Evolutionary conservation across 2,329 filamentous ascomycete species (phyloP).

Genomic region (Fusarium annulatum): DNA sequence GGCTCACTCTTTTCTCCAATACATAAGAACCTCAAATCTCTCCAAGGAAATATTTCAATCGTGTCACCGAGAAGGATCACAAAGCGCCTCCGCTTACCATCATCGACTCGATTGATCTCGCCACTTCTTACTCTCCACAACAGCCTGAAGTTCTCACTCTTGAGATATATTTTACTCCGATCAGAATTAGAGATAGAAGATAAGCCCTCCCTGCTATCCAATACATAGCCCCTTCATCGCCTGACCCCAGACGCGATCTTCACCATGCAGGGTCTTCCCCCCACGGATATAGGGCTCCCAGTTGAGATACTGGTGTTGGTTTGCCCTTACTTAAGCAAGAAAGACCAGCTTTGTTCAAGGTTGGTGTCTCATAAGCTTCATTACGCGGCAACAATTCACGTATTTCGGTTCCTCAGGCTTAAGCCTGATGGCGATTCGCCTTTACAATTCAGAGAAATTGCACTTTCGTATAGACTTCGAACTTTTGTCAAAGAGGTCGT

Average conservation of each 20-base stretch:
- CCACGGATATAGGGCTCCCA: not conserved
- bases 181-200: not conserved
- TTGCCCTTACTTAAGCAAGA: not conserved
- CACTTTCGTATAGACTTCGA: not conserved
- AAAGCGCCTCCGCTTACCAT: rapidly evolving
- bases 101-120: not conserved
- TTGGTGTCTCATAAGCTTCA: constrained; percentile 47
- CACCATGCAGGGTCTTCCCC: not conserved
- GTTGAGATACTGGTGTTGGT: not conserved
- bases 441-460: not conserved
- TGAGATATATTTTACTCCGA: not conserved
- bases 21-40: not conserved
- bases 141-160: too few species aligned
- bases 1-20: rapidly evolving
- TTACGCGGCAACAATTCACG: constrained; percentile 28
- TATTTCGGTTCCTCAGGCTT: not conserved
- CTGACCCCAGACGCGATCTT: rapidly evolving
- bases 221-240: not conserved
- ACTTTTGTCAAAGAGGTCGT: not conserved
- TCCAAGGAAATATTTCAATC: not conserved
- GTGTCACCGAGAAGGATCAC: not conserved
- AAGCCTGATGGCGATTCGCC: not conserved
- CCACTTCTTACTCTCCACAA: not conserved
- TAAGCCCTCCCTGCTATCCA: not conserved
- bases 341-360: constrained; percentile 28